phyloP scores from a whole-genome alignment of 2,329 filamentous ascomycete species.

The Zalaria obscura region DNA sequence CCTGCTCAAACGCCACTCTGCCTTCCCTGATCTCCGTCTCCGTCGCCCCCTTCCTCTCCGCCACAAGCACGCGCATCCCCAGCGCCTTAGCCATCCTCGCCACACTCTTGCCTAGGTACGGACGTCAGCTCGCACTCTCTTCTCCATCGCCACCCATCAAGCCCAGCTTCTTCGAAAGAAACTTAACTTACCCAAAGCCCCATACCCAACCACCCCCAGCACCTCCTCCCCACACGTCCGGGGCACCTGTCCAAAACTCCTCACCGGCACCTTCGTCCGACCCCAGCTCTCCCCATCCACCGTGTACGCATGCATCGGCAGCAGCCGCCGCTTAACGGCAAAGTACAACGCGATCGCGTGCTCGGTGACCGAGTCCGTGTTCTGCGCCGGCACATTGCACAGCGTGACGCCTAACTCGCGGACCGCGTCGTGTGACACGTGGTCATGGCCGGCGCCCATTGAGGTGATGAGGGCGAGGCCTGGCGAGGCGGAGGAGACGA shows the following conservation, averaged over 20 bases:
- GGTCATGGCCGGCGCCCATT: conserved; percentile 33
- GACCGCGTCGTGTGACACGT: conserved; percentile 30
- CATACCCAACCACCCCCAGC: conserved; percentile 36
- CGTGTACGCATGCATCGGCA: conserved; percentile 22
- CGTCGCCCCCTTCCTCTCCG: conserved; percentile 28
- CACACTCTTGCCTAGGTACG: conserved; percentile 19
- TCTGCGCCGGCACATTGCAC: conserved; percentile 32
- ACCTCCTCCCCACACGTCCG: conserved; percentile 34
- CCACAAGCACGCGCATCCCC: conserved; percentile 35
- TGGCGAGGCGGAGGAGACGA: conserved; percentile 21
- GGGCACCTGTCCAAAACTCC: conserved; percentile 22
- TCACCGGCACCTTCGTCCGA: conserved; percentile 21
- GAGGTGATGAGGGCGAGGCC: conserved; percentile 30
- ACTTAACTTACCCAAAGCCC: conserved; percentile 25
- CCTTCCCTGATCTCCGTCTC: conserved; percentile 11
- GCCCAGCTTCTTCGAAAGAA: background rate
- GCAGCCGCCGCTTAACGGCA: conserved; percentile 27
- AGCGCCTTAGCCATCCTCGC: conserved; percentile 29
- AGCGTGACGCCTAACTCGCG: conserved; percentile 29
- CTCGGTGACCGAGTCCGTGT: conserved; percentile 29
- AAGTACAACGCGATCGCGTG: conserved; percentile 38
- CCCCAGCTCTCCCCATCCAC: conserved; percentile 26
- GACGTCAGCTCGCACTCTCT: background rate
- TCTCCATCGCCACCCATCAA: background rate
- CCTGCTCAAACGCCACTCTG: conserved; percentile 22